Percentiles rank a stretch among this genome's conserved stretches.
phyloP scores from a whole-genome alignment of 805 yeast genomes.

The Wickerhamomyces xylosicus region DNA sequence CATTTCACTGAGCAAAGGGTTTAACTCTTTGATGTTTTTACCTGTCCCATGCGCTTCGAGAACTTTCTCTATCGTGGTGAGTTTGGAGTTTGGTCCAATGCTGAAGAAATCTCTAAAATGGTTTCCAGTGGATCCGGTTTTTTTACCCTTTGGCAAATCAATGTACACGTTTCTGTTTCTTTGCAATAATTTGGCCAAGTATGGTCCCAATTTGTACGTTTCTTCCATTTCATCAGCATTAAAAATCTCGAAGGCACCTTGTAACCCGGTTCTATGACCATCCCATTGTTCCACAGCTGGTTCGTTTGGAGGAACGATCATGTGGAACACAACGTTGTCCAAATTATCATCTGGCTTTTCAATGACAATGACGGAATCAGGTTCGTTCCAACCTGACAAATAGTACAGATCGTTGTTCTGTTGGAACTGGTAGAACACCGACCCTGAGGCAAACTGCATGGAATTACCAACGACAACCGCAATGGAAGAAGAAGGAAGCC shows the following conservation, averaged over 20 bases:
- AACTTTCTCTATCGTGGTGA: slow-evolving; percentile 19
- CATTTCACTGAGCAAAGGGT: slow-evolving; percentile 31
- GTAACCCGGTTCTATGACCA: slow-evolving; percentile 81
- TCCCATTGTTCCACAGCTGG: slow-evolving; percentile 84
- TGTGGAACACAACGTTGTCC: slow-evolving; percentile 52
- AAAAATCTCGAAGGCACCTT: slow-evolving; percentile 73
- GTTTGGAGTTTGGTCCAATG: slow-evolving; percentile 16
- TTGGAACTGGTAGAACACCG: slow-evolving; percentile 86
- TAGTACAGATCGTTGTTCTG: slow-evolving; percentile 86
- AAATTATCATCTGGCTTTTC: slow-evolving; percentile 48
- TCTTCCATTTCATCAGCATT: slow-evolving; percentile 74
- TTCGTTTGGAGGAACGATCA: slow-evolving; percentile 82
- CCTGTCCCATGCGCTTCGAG: slow-evolving; percentile 17
- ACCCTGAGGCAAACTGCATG: slow-evolving; percentile 75
- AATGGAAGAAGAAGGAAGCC: slow-evolving; percentile 51
- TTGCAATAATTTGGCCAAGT: slow-evolving; percentile 36
- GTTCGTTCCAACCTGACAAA: slow-evolving; percentile 88
- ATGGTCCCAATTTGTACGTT: slow-evolving; percentile 30
- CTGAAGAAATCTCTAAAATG: slow-evolving; percentile 22
- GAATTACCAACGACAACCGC: slow-evolving; percentile 69
- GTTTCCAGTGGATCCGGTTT: slow-evolving; percentile 10
- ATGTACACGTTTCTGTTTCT: slow-evolving; percentile 43
- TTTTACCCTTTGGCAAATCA: slow-evolving; percentile 30
- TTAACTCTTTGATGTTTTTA: slow-evolving; percentile 33
- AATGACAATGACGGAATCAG: slow-evolving; percentile 60